phyloP scores from a whole-genome alignment of 306 rosid genomes.

The Echinosophora koreensis region DNA sequence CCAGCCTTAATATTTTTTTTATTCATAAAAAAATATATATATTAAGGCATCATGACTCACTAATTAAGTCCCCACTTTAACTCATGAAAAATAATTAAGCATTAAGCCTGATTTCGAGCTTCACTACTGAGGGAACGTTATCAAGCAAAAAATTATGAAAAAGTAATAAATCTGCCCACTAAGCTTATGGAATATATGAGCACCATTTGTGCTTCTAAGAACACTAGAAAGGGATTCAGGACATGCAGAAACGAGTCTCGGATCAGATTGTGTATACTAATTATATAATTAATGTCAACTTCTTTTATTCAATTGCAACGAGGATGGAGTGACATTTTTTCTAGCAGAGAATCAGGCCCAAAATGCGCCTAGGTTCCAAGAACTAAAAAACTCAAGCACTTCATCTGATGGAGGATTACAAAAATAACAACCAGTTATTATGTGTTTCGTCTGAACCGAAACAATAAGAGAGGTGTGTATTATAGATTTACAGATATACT shows the following conservation, averaged over 20 bases:
- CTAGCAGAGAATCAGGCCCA: too few relatives aligned
- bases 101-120: too few relatives aligned
- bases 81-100: neutral
- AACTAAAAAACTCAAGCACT: too few relatives aligned
- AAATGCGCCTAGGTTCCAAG: too few relatives aligned
- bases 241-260: neutral
- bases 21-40: neutral
- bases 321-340: neutral
- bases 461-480: too few relatives aligned
- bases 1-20: neutral
- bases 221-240: neutral
- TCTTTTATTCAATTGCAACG: neutral
- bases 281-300: neutral
- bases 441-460: too few relatives aligned
- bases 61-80: neutral
- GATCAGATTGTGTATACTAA: slow-evolving; percentile 3
- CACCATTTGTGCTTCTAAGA: slow-evolving; percentile 5
- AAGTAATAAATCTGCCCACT: neutral
- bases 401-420: too few relatives aligned
- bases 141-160: too few relatives aligned
- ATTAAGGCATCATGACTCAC: slow-evolving; percentile 42
- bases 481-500: too few relatives aligned
- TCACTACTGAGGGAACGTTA: too few relatives aligned
- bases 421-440: too few relatives aligned
- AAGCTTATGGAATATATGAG: neutral